Conservation (phyloP, 768 basidiomycete species). For the Tephrocybe sp. region DNA sequence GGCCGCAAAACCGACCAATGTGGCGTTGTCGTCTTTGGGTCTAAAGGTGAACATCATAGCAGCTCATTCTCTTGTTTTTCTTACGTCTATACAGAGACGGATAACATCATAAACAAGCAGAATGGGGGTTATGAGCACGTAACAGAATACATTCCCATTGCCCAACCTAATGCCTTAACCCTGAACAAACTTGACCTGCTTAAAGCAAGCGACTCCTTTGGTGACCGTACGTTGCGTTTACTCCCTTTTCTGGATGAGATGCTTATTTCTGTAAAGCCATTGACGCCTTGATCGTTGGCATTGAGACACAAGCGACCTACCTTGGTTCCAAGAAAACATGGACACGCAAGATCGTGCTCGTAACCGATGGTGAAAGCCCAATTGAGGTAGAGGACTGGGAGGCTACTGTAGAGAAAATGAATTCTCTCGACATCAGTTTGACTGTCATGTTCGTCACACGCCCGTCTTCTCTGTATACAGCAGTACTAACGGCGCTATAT, state of each 20-base stretch:
- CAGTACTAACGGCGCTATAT: slow-evolving; percentile 8
- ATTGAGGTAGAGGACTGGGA: slow-evolving; percentile 80
- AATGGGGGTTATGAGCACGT: slow-evolving; percentile 77
- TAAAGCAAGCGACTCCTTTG: slow-evolving; percentile 50
- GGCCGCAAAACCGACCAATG: slow-evolving; percentile 93
- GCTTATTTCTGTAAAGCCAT: slow-evolving; percentile 50
- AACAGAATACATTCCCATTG: slow-evolving; percentile 67
- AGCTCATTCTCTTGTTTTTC: slow-evolving; percentile 3
- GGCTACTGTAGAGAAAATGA: slow-evolving; percentile 63
- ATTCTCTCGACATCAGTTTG: slow-evolving; percentile 53
- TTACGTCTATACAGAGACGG: slow-evolving; percentile 45
- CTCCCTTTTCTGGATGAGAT: background rate
- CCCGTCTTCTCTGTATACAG: background rate
- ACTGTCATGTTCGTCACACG: slow-evolving; percentile 72
- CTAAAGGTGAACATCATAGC: slow-evolving; percentile 50
- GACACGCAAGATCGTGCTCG: slow-evolving; percentile 79
- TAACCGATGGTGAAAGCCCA: slow-evolving; percentile 84
- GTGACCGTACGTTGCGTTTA: slow-evolving; percentile 62
- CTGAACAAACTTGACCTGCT: slow-evolving; percentile 67
- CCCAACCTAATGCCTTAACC: slow-evolving; percentile 62
- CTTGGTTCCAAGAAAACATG: slow-evolving; percentile 75
- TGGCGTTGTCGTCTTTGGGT: slow-evolving; percentile 87
- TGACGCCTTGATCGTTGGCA: slow-evolving; percentile 83
- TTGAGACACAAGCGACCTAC: slow-evolving; percentile 74
- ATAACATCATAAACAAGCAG: slow-evolving; percentile 60